Percentiles rank a stretch among this genome's conserved stretches.
Conservation (phyloP, 352 stramenopile genomes). For the Globisporangium irregulare region DNA sequence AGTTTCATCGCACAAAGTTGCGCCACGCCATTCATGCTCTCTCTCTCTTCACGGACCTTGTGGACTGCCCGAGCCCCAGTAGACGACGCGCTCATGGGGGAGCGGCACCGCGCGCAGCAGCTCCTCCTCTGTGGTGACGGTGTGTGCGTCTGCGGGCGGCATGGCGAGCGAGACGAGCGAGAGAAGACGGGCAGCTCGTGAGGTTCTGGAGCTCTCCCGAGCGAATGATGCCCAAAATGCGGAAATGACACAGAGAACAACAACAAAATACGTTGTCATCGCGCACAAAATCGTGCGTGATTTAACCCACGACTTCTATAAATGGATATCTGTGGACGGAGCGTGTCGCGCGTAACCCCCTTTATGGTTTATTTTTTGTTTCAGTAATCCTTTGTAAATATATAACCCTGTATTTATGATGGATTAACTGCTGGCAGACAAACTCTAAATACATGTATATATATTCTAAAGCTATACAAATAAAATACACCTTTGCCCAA, state of each 20-base stretch:
- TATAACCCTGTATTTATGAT: not conserved
- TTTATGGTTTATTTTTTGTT: not conserved
- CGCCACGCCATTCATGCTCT: not conserved
- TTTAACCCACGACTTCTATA: not conserved
- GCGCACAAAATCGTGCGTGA: not conserved
- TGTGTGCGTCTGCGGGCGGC: slow-evolving; percentile 1
- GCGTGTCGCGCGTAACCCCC: not conserved
- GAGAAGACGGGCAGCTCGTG: not conserved
- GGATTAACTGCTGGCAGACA: too few relatives aligned
- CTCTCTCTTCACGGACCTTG: slow-evolving; percentile 40
- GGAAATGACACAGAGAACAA: not conserved
- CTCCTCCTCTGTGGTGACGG: slow-evolving; percentile 52
- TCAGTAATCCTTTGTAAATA: not conserved
- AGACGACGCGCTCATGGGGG: slow-evolving; percentile 73
- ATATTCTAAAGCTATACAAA: too few relatives aligned
- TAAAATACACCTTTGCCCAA: too few relatives aligned
- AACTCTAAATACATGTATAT: too few relatives aligned
- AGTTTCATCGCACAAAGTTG: too few relatives aligned
- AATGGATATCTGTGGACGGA: slow-evolving; percentile 3
- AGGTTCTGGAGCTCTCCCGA: not conserved
- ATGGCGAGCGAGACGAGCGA: not conserved
- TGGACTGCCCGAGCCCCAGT: slow-evolving; percentile 80
- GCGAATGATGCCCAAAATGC: not conserved
- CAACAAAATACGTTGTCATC: not conserved
- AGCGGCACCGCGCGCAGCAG: slow-evolving; percentile 51